Base-by-base conservation (phyloP, 2,329 filamentous ascomycete genomes). In the Exophiala lecanii-corni region DNA sequence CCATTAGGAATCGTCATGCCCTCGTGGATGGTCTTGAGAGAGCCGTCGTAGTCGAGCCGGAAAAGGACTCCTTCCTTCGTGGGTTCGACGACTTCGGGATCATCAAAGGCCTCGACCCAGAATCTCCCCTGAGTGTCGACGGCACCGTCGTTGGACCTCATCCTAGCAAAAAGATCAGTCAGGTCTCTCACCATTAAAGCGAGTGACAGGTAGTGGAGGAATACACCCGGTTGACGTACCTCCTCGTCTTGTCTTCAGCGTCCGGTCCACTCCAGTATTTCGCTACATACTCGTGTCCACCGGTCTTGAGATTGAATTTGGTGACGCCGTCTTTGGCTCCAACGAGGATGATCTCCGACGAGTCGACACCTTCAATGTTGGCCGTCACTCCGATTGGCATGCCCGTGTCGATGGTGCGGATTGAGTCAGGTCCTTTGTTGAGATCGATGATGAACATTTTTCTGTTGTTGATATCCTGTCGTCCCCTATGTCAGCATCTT, bases 101-200 rank as follows among this genome's bases (percentile, higher is more conserved):
- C 87, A 50, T 87, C 92, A 86, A 95, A 94, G 50, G 78, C 78
- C 5, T 88, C 87, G 4, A 89, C 73, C 84, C 87, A 94, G 67
- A 91, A 92, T 23, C 87, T 73, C 21, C 89, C 89, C 50, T 81
- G 75, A 18, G 80, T 81, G 59, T 95, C 89, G 39, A 86, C 80
- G 4, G 81, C 84, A 35, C 89, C 89, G 59, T 95, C 89, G 60
- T 95, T 95, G 63, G 74, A 75, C 41, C 84, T 71, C 67, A 70
- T 69, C 34, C 66, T 76, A 53, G n/a, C n/a, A n/a, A n/a, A n/a
- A n/a, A n/a, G n/a, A n/a, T n/a, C n/a, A n/a, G n/a, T n/a, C n/a
- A n/a, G n/a, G n/a, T n/a, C n/a, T n/a, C n/a, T n/a, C n/a, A n/a
- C n/a, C n/a, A n/a, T n/a, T n/a, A n/a, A n/a, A n/a, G n/a, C n/a